Evolutionary conservation across 1,284 basidiomycete genomes (phyloP).

Genomic region (Ustilago loliicola): DNA sequence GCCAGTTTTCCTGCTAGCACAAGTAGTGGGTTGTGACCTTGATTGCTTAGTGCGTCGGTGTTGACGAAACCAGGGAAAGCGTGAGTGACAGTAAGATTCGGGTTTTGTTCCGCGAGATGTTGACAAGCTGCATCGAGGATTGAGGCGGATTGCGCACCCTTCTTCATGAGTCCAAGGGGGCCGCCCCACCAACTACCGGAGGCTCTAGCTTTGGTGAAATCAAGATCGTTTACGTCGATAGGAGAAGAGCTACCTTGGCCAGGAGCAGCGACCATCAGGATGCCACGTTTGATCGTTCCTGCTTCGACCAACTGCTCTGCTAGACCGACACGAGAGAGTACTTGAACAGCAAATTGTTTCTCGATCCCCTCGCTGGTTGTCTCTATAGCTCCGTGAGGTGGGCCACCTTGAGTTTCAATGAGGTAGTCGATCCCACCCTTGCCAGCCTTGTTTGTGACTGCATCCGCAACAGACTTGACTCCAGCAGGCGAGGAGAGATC

Average conservation of each 20-base stretch:
- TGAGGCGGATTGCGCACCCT: conserved; percentile 39
- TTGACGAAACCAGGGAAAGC: conserved; percentile 62
- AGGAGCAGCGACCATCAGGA: conserved; percentile 67
- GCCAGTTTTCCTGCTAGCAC: conserved; percentile 50
- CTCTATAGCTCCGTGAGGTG: conserved; percentile 33
- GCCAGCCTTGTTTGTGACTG: conserved; percentile 55
- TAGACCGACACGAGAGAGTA: conserved; percentile 69
- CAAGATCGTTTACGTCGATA: conserved; percentile 65
- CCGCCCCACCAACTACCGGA: conserved; percentile 49
- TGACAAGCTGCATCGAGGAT: conserved; percentile 54
- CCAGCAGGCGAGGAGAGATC: conserved; percentile 66
- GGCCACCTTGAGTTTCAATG: conserved; percentile 69
- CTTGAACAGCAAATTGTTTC: conserved; percentile 69
- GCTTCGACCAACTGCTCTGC: conserved; percentile 66
- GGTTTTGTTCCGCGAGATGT: conserved; percentile 44
- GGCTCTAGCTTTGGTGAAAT: conserved; percentile 50
- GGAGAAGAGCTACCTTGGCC: conserved; percentile 44
- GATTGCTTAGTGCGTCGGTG: conserved; percentile 65
- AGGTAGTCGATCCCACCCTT: conserved; percentile 69
- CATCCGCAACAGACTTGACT: conserved; percentile 56
- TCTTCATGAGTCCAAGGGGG: conserved; percentile 34
- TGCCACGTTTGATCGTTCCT: conserved; percentile 64
- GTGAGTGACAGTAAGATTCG: conserved; percentile 57
- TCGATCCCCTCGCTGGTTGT: conserved; percentile 53
- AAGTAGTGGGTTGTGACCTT: conserved; percentile 64